Percentiles rank a stretch among this genome's conserved stretches.
These are phyloP conservation scores for Xylaria sp. DNA, from an alignment of 2,329 filamentous ascomycete genomes.

Conservation along the genomic window DNA sequence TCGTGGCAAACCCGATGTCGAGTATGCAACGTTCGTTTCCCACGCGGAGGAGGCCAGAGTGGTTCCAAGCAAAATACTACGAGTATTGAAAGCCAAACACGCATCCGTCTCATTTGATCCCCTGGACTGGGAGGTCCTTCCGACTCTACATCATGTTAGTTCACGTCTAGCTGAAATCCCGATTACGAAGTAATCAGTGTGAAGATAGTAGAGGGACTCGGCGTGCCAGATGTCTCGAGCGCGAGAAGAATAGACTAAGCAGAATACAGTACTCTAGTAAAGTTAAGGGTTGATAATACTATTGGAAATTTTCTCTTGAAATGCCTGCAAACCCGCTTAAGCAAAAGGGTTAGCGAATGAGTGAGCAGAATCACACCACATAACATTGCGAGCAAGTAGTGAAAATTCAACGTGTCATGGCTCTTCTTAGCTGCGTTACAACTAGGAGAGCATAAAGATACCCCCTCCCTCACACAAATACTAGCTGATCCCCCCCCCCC, in stretches of 20 bases:
- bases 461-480: neutral
- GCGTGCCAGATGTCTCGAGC: too few species aligned
- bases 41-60: slow-evolving; percentile 45
- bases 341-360: neutral
- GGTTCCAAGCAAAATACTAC: slow-evolving; percentile 36
- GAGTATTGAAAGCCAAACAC: slow-evolving; percentile 46
- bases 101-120: slow-evolving; percentile 55
- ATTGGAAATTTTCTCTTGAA: too few species aligned
- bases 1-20: slow-evolving; percentile 57
- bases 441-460: neutral
- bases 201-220: slow-evolving; percentile 57
- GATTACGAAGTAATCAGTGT: slow-evolving; percentile 58
- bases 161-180: slow-evolving; percentile 59
- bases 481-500: neutral
- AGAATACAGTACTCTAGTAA: too few species aligned
- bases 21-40: slow-evolving; percentile 54
- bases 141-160: slow-evolving; percentile 65
- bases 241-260: too few species aligned
- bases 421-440: neutral
- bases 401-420: neutral
- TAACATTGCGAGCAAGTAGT: neutral
- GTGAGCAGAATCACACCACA: neutral
- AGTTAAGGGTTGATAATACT: too few species aligned
- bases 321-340: too few species aligned
- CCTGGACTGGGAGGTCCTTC: slow-evolving; percentile 59